phyloP scores from a whole-genome alignment of 352 stramenopile genomes.

The Phytophthora brassicae region DNA sequence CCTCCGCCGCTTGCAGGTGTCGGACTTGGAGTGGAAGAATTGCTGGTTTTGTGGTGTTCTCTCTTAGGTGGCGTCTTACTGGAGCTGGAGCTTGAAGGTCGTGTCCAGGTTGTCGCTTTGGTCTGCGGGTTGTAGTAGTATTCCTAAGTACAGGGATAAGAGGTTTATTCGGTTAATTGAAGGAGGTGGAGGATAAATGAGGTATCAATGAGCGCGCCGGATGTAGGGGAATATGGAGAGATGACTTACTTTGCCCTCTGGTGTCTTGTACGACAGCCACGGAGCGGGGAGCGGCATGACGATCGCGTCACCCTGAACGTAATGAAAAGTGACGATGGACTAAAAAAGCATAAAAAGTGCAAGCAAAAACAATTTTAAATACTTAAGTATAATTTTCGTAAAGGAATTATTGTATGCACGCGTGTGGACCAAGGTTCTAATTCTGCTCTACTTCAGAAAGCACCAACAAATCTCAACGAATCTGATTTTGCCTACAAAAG shows the following conservation, averaged over 20 bases:
- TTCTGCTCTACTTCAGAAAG: not conserved
- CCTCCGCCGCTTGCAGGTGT: conserved; percentile 33
- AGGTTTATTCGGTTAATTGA: not conserved
- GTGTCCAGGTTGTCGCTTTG: conserved; percentile 88
- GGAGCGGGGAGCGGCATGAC: conserved; percentile 78
- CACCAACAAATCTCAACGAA: not conserved
- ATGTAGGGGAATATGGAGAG: not conserved
- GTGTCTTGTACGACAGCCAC: conserved; percentile 87
- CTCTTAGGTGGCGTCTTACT: conserved; percentile 45
- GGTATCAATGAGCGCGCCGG: not conserved
- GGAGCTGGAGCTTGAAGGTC: conserved; percentile 32
- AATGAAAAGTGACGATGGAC: conserved; percentile 14
- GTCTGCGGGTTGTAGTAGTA: conserved; percentile 92
- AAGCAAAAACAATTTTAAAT: too few relatives aligned
- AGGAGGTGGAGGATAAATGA: not conserved
- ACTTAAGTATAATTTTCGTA: too few relatives aligned
- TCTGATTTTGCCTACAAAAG: not conserved
- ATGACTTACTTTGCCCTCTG: conserved; percentile 71
- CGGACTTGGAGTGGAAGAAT: not conserved
- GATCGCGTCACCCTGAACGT: conserved; percentile 5
- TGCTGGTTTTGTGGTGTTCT: conserved; percentile 33
- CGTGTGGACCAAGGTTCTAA: too few relatives aligned
- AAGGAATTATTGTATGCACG: too few relatives aligned
- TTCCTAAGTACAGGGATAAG: conserved; percentile 40
- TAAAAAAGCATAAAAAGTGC: too few relatives aligned